Conservation (phyloP, 805 yeast genomes). For the Saturnispora kantuleensis region DNA sequence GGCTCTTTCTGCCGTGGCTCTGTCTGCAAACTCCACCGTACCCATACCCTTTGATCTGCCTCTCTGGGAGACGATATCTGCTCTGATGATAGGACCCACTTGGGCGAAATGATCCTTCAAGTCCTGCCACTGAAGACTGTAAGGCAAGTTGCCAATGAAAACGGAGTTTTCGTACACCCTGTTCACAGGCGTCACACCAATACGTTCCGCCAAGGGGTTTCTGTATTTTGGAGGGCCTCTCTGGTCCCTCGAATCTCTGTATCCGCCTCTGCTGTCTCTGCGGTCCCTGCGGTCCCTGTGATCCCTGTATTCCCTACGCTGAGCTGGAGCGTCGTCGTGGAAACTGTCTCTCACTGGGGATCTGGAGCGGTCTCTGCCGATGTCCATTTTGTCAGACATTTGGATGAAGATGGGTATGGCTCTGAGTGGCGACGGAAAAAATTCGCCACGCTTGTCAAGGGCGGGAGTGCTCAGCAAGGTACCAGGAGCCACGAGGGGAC, state of each 20-base stretch:
- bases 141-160: conserved; percentile 68
- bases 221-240: conserved; percentile 15
- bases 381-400: conserved; percentile 50
- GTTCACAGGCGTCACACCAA: conserved; percentile 16
- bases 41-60: conserved; percentile 88
- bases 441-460: background rate
- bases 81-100: conserved; percentile 60
- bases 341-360: conserved; percentile 24
- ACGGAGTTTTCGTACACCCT: conserved; percentile 62
- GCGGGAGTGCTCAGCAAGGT: background rate
- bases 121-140: conserved; percentile 48
- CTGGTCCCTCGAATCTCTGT: background rate
- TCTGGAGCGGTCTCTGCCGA: conserved; percentile 37
- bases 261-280: conserved; percentile 20
- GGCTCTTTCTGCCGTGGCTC: conserved; percentile 61
- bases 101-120: conserved; percentile 49
- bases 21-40: conserved; percentile 69
- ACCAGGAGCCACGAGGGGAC: background rate
- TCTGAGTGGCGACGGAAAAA: no score
- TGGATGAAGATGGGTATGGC: no score
- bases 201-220: background rate
- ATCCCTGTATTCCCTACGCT: conserved; percentile 22
- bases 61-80: conserved; percentile 70
- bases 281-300: conserved; percentile 19
- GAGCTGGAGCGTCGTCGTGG: no score